phyloP scores from a whole-genome alignment of 176 grass and related monocot species.

The Phyllostachys edulis region DNA sequence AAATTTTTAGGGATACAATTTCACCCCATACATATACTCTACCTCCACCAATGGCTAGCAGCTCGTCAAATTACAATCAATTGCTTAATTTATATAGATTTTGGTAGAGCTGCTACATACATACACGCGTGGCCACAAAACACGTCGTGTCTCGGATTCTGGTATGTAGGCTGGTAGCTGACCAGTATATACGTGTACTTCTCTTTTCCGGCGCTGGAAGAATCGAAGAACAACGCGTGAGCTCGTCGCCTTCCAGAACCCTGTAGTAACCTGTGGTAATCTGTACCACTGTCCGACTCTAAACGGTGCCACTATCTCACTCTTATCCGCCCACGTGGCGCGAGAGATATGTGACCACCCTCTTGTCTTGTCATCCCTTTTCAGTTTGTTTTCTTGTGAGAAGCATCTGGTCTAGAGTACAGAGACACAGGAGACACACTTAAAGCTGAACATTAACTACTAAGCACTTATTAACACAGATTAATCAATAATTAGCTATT shows the following conservation, averaged over 20 bases:
- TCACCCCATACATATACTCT: too few relatives aligned
- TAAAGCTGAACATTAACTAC: too few relatives aligned
- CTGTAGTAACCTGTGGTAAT: neutral
- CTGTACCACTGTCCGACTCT: neutral
- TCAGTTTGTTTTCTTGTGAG: neutral
- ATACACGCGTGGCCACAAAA: neutral
- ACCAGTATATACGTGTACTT: neutral
- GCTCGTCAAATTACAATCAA: too few relatives aligned
- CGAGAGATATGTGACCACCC: neutral
- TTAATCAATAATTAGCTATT: too few relatives aligned
- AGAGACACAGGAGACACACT: too few relatives aligned
- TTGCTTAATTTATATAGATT: too few relatives aligned
- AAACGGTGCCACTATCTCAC: neutral
- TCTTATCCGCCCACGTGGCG: neutral
- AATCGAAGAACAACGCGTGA: neutral
- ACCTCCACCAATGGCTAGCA: too few relatives aligned
- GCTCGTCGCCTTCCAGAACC: neutral
- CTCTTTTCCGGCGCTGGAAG: too few relatives aligned
- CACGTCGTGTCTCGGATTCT: neutral
- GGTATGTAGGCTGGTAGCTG: too few relatives aligned
- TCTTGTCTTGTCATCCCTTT: neutral
- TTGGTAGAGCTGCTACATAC: too few relatives aligned
- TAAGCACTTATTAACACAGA: too few relatives aligned
- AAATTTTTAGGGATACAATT: too few relatives aligned
- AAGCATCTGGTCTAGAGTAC: constrained; percentile 39